These are phyloP conservation scores for Bolboschoenus planiculmis DNA, from an alignment of 176 grass and related monocot species.

Conservation along the genomic window DNA sequence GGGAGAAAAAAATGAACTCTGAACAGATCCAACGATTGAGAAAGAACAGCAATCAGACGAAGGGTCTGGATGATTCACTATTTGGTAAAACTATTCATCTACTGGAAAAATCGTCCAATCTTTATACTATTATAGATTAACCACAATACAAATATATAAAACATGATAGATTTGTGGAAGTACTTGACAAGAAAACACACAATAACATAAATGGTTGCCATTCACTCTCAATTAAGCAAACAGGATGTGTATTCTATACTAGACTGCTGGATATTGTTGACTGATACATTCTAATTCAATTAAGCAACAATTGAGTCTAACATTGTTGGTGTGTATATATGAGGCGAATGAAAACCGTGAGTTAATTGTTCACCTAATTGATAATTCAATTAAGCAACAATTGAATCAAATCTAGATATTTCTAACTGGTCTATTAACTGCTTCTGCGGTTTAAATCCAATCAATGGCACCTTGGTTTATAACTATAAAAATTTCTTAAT, in stretches of 20 bases:
- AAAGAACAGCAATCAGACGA: too few species aligned
- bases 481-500: neutral
- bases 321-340: neutral
- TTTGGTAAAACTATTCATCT: too few species aligned
- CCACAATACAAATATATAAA: neutral
- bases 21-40: too few species aligned
- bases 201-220: neutral
- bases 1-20: too few species aligned
- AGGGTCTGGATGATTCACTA: too few species aligned
- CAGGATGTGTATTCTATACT: neutral
- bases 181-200: neutral
- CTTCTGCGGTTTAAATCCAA: neutral
- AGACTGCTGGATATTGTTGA: neutral
- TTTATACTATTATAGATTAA: too few species aligned
- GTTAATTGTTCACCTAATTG: neutral
- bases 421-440: neutral
- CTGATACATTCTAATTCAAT: neutral
- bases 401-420: neutral
- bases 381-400: neutral
- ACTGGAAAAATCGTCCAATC: too few species aligned
- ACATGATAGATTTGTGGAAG: too few species aligned
- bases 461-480: neutral
- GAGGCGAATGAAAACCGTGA: neutral
- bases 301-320: neutral
- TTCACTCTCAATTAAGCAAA: neutral